These are phyloP conservation scores for Coniella lustricola DNA, from an alignment of 2,329 filamentous ascomycete genomes.

Conservation along the genomic window DNA sequence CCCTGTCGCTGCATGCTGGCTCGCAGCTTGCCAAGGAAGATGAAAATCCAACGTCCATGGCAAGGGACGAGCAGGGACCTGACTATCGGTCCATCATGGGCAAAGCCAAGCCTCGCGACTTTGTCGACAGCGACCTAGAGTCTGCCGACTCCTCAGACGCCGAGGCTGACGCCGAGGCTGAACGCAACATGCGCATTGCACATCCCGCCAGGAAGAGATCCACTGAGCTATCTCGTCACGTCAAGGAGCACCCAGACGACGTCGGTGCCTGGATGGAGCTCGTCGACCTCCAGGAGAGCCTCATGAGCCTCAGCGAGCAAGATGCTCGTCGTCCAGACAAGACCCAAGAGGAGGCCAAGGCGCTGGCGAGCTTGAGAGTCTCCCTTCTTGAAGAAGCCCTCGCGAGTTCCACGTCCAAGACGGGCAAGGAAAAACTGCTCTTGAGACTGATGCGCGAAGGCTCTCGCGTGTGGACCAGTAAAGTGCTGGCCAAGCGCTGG, in stretches of 20 bases:
- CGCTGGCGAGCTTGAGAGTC: constrained; percentile 72
- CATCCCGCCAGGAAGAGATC: constrained; percentile 47
- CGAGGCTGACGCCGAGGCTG: constrained; percentile 30
- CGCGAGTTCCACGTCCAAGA: constrained; percentile 38
- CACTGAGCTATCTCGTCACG: constrained; percentile 53
- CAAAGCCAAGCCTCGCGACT: constrained; percentile 45
- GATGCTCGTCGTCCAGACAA: constrained; percentile 32
- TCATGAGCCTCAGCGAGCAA: constrained; percentile 50
- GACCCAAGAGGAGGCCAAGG: constrained; percentile 56
- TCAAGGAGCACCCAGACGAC: constrained; percentile 60
- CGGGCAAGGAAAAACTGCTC: constrained; percentile 53
- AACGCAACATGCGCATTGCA: constrained; percentile 27
- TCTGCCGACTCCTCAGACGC: constrained; percentile 39
- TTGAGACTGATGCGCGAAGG: constrained; percentile 69
- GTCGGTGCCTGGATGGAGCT: constrained; percentile 69
- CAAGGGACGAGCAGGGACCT: constrained; percentile 34
- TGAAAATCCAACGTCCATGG: constrained; percentile 31
- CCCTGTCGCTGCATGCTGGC: constrained; percentile 37
- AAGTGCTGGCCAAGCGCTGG: constrained; percentile 59
- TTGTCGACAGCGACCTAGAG: constrained; percentile 43
- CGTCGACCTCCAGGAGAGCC: constrained; percentile 67
- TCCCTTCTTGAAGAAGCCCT: constrained; percentile 75
- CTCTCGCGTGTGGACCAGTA: constrained; percentile 62
- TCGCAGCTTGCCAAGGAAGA: constrained; percentile 25
- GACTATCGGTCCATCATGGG: constrained; percentile 60